These are phyloP conservation scores for Vanderwaltozyma verrucispora DNA, from an alignment of 805 yeast species.

Conservation along the genomic window DNA sequence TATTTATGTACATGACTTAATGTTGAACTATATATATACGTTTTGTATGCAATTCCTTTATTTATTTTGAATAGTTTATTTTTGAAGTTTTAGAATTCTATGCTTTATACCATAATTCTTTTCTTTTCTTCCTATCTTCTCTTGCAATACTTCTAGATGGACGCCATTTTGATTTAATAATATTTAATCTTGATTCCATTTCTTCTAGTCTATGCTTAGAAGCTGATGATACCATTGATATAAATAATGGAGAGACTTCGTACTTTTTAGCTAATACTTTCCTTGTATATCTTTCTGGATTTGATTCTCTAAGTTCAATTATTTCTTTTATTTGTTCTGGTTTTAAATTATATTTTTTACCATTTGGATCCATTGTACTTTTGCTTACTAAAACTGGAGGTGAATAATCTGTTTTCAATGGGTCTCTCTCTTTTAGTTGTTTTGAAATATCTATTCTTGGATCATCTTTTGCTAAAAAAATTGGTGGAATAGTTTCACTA, in stretches of 20 bases:
- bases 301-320: conserved; percentile 39
- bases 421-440: conserved; percentile 20
- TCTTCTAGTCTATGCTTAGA: conserved; percentile 32
- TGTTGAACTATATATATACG: too few species aligned
- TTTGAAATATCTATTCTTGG: conserved; percentile 38
- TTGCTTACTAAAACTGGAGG: conserved; percentile 30
- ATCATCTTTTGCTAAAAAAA: conserved; percentile 55
- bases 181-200: conserved; percentile 37
- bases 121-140: conserved; percentile 48
- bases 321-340: conserved; percentile 51
- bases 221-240: conserved; percentile 44
- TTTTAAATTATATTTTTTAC: conserved; percentile 44
- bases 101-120: conserved; percentile 51
- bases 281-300: conserved; percentile 58
- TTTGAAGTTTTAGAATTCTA: conserved; percentile 9
- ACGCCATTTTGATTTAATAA: conserved; percentile 41
- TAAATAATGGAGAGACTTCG: conserved; percentile 40
- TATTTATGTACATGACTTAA: too few species aligned
- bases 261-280: conserved; percentile 51
- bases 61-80: too few species aligned
- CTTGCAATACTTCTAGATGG: conserved; percentile 39
- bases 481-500: conserved; percentile 48
- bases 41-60: too few species aligned
- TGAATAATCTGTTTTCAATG: conserved; percentile 30
- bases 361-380: conserved; percentile 8